A percentile compares a stretch with the other conserved stretches of the same genome.
phyloP scores from a whole-genome alignment of 1,139 yeast species.

The Maudiozyma humilis region DNA sequence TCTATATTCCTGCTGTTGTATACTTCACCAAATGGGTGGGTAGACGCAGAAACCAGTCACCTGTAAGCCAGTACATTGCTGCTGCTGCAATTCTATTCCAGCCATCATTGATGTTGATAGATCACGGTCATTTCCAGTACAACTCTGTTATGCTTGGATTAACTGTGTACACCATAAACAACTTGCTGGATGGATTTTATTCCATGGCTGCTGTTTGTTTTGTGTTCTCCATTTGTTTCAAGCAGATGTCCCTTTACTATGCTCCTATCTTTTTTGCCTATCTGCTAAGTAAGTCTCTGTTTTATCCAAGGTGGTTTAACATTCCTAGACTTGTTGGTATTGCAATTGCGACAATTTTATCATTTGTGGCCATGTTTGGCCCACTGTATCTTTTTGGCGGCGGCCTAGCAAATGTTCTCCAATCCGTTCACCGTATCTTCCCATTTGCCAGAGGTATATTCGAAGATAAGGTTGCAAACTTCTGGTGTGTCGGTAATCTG shows the following conservation, averaged over 20 bases:
- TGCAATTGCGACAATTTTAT: conserved; percentile 50
- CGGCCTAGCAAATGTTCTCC: conserved; percentile 35
- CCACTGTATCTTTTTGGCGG: conserved; percentile 52
- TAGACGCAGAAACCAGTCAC: conserved; percentile 39
- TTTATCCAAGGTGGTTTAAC: conserved; percentile 32
- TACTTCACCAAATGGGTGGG: conserved; percentile 63
- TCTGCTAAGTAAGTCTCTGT: conserved; percentile 32
- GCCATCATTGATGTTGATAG: conserved; percentile 76
- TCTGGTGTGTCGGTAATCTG: conserved; percentile 89
- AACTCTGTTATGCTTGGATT: conserved; percentile 92
- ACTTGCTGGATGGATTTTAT: conserved; percentile 55
- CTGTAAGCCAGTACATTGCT: conserved; percentile 70
- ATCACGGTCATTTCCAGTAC: conserved; percentile 96
- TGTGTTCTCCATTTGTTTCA: conserved; percentile 69
- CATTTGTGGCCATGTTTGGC: conserved; percentile 45
- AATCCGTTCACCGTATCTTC: conserved; percentile 58
- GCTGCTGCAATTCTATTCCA: conserved; percentile 70
- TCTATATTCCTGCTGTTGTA: conserved; percentile 76
- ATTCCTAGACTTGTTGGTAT: conserved; percentile 49
- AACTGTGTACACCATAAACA: conserved; percentile 58
- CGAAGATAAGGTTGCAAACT: conserved; percentile 95
- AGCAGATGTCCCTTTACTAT: conserved; percentile 93
- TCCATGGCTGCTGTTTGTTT: conserved; percentile 72
- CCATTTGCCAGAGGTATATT: conserved; percentile 93
- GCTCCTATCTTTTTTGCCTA: conserved; percentile 83